Evolutionary conservation across 2,329 filamentous ascomycete species (phyloP).

Genomic region (Ophiosphaerella herpotricha): DNA sequence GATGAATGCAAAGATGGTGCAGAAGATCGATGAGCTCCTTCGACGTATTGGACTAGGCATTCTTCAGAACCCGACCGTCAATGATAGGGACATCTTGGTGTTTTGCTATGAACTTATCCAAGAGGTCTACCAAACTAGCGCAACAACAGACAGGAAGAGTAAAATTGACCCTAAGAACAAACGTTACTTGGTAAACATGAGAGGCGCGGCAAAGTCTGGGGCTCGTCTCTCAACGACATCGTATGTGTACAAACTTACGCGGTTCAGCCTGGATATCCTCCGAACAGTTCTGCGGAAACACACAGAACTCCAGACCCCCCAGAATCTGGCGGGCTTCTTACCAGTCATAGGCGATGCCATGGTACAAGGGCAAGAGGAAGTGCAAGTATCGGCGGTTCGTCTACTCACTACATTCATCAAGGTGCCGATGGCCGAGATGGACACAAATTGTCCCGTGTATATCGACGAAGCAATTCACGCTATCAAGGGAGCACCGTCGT

Average conservation of each 20-base stretch:
- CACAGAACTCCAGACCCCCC: slow-evolving; percentile 75
- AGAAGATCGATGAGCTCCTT: slow-evolving; percentile 89
- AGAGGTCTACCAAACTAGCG: slow-evolving; percentile 72
- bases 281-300: slow-evolving; percentile 86
- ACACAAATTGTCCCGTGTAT: slow-evolving; percentile 75
- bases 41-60: slow-evolving; percentile 82
- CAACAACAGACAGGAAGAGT: slow-evolving; percentile 47
- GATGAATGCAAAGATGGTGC: slow-evolving; percentile 78
- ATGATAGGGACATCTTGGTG: slow-evolving; percentile 80
- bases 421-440: slow-evolving; percentile 73
- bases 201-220: slow-evolving; percentile 74
- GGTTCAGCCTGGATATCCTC: slow-evolving; percentile 86
- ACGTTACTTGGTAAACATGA: slow-evolving; percentile 78
- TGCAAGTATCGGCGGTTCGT: slow-evolving; percentile 85
- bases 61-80: slow-evolving; percentile 77
- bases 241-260: slow-evolving; percentile 83
- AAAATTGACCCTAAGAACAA: slow-evolving; percentile 54
- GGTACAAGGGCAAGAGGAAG: slow-evolving; percentile 83
- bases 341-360: slow-evolving; percentile 88
- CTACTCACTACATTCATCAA: slow-evolving; percentile 85
- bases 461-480: slow-evolving; percentile 82
- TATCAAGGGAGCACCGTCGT: slow-evolving; percentile 76
- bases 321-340: slow-evolving; percentile 83
- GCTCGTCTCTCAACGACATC: slow-evolving; percentile 74
- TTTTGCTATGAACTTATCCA: slow-evolving; percentile 96